phyloP scores from a whole-genome alignment of 169 alveolate genomes.

The Cyclospora cayetanensis region DNA sequence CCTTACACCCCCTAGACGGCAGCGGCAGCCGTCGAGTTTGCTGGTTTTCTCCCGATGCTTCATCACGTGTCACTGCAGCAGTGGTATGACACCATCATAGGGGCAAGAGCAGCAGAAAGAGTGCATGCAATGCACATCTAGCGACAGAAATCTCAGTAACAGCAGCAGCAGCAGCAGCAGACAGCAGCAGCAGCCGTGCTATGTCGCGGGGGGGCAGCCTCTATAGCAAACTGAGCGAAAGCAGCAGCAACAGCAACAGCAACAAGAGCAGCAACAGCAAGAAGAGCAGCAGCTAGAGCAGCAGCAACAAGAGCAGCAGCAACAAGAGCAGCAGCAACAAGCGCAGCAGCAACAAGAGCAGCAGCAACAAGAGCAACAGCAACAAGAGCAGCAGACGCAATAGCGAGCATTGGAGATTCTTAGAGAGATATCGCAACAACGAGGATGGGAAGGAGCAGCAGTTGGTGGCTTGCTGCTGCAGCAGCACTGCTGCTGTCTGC shows the following conservation, averaged over 20 bases:
- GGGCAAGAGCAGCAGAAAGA: not conserved
- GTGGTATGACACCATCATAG: no score
- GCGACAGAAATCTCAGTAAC: not conserved
- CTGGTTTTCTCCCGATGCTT: no score
- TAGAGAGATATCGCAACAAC: not conserved
- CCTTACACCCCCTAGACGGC: no score
- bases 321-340: not conserved
- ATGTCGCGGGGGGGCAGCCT: not conserved
- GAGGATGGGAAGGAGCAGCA: not conserved
- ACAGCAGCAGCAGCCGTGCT: not conserved
- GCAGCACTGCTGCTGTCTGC: not conserved
- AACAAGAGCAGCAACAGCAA: not conserved
- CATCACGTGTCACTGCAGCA: no score
- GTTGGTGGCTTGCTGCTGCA: not conserved
- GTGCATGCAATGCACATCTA: not conserved
- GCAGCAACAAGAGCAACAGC: not conserved
- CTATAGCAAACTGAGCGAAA: not conserved
- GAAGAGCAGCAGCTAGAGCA: conserved; percentile 30
- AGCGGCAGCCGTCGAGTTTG: no score
- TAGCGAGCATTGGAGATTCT: no score
- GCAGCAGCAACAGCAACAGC: not conserved
- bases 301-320: conserved; percentile 2
- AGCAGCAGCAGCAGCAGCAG: conserved; percentile 24
- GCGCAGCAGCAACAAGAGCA: not conserved
- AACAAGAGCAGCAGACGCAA: not conserved